These are phyloP conservation scores for Cryoendolithus antarcticus DNA, from an alignment of 2,329 filamentous ascomycete genomes.

Conservation along the genomic window DNA sequence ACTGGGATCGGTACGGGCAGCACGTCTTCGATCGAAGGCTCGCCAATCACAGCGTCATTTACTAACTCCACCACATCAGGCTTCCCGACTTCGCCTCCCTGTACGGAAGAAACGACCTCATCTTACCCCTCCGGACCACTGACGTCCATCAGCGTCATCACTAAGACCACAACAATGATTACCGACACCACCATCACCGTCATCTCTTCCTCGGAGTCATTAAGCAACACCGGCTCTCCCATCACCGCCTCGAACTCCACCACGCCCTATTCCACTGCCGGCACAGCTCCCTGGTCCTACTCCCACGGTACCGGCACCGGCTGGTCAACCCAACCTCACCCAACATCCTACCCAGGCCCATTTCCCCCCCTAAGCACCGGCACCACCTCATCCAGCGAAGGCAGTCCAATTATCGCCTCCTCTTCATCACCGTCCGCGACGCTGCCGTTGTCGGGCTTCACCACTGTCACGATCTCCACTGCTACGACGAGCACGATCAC, in stretches of 20 bases:
- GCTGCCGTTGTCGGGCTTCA: conserved; percentile 3
- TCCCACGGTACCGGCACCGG: conserved; percentile 3
- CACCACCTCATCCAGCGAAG: neutral
- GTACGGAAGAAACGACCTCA: conserved; percentile 10
- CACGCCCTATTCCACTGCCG: conserved; percentile 27
- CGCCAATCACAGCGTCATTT: conserved; percentile 2
- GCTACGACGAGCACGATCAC: conserved; percentile 1
- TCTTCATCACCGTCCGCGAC: conserved; percentile 8
- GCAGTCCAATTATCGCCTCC: conserved; percentile 8
- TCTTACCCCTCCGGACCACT: conserved; percentile 1
- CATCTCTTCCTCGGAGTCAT: conserved; percentile 1
- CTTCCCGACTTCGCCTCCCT: conserved; percentile 1
- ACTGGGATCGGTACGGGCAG: neutral
- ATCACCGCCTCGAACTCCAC: conserved; percentile 18
- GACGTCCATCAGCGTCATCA: conserved; percentile 1
- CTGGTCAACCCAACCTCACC: too few relatives aligned
- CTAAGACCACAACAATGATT: conserved; percentile 7
- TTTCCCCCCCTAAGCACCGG: conserved; percentile 3
- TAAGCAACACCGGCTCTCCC: conserved; percentile 5
- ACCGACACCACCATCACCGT: conserved; percentile 15
- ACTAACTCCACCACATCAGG: neutral
- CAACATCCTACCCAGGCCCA: too few relatives aligned
- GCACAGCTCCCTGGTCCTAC: conserved; percentile 27
- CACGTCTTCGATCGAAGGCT: conserved; percentile 4
- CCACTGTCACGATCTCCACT: conserved; percentile 5